A percentile compares a stretch with the other conserved stretches of the same genome.
Conservation (phyloP, 2,329 filamentous ascomycete genomes). For the Pleurostoma richardsiae region DNA sequence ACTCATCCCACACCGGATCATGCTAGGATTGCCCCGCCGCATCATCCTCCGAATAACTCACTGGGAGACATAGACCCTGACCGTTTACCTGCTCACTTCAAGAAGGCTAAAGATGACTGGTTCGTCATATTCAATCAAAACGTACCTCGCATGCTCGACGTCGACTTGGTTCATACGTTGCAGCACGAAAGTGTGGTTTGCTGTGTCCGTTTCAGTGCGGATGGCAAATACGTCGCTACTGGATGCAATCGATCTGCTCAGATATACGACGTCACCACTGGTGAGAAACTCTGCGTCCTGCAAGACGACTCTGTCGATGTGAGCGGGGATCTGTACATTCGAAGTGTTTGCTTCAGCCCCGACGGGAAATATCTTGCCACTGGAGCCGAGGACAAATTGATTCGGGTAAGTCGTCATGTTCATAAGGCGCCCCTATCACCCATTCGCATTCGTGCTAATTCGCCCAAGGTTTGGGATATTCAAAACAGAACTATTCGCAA, state of each 20-base stretch:
- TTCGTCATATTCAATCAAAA: conserved; percentile 95
- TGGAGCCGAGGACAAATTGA: conserved; percentile 95
- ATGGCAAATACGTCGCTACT: conserved; percentile 93
- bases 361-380: conserved; percentile 92
- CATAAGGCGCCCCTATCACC: conserved; percentile 2
- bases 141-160: conserved; percentile 83
- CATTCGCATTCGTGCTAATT: conserved; percentile 2
- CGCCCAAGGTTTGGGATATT: conserved; percentile 91
- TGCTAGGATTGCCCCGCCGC: conserved; percentile 46
- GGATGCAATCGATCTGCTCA: conserved; percentile 99
- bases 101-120: conserved; percentile 89
- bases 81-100: conserved; percentile 76
- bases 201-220: conserved; percentile 93
- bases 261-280: conserved; percentile 89
- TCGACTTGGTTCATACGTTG: conserved; percentile 89
- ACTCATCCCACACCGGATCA: conserved; percentile 77
- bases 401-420: conserved; percentile 59
- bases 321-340: conserved; percentile 89
- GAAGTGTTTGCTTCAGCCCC: conserved; percentile 97
- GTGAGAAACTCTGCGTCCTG: conserved; percentile 81
- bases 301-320: conserved; percentile 86
- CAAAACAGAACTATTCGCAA: conserved; percentile 76
- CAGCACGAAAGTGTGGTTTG: conserved; percentile 95
- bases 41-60: conserved; percentile 50
- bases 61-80: conserved; percentile 86